Base-by-base conservation (phyloP, 2,329 filamentous ascomycete genomes). In the Aspergillus ruber region DNA sequence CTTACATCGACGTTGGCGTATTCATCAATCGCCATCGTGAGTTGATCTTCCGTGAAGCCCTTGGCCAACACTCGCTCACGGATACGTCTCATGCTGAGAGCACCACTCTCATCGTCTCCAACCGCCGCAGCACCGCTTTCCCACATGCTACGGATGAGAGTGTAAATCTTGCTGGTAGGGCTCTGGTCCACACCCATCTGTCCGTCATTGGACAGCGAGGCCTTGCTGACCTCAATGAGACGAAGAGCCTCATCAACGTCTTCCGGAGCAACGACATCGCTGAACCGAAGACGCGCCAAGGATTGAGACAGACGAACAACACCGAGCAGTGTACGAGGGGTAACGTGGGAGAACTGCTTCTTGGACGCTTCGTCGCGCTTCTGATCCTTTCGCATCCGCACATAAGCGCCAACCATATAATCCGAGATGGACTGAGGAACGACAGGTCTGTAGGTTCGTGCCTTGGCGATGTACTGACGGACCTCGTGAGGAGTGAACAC, bases 341-440 rank as follows among this genome's bases (percentile, higher is more conserved):
- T 95, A 15, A 90, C 95, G 72, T 98, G 89, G 1, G 88, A 86
- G 68, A 97, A 97, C 59, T 91, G 88, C 70, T 90, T 88, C 73
- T 91, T 91, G 64, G 83, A 84, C 67, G 85, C 87, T 73, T 97
- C 93, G 53, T 95, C 90, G 49, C 86, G 84, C 68, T 91, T 90
- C 69, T 96, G 90, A 63, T 90, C 83, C 61, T 95, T 89, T 45
- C 93, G 86, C 78, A 98, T 85, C 51, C 88, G 86, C 27, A 98
- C 93, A 65, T 98, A 98, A 0, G 91, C 94, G 65, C 91, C 93
- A 46, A 95, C 87, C 76, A 98, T 89, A 74, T 98, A 98, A 66
- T 98, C 93, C 0, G 88, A 90, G 3, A 96, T 88, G 6, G 80
- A 77, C 61, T 85, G 86, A 1, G 91, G 89, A 4, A 98, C 88